These are phyloP conservation scores for Aspergillus conjunctus DNA, from an alignment of 495 filamentous ascomycete species.

Conservation along the genomic window DNA sequence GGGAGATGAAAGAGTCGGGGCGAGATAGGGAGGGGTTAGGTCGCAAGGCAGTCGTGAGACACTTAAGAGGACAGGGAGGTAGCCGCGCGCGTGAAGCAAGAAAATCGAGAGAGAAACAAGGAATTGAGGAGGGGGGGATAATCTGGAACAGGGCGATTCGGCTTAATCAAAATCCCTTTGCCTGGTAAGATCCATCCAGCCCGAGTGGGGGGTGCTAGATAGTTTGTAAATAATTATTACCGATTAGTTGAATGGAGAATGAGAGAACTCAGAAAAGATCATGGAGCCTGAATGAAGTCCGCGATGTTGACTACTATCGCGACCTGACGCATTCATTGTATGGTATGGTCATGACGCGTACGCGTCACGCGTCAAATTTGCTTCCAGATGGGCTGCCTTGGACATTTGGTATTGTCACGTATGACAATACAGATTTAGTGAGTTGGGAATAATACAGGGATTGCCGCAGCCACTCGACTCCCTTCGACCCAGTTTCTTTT, in stretches of 20 bases:
- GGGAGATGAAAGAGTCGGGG: neutral
- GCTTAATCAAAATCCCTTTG: constrained; percentile 26
- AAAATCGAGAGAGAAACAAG: constrained; percentile 20
- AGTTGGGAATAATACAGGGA: constrained; percentile 18
- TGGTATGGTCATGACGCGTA: constrained; percentile 35
- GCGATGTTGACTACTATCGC: constrained; percentile 19
- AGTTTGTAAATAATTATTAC: constrained; percentile 26
- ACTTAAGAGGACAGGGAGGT: neutral
- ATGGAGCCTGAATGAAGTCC: neutral
- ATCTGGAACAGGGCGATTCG: constrained; percentile 25
- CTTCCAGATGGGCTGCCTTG: neutral
- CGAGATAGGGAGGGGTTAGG: neutral
- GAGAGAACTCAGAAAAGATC: constrained; percentile 25
- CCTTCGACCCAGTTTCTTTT: no score
- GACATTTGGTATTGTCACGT: constrained; percentile 21
- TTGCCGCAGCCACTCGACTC: neutral
- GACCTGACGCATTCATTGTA: constrained; percentile 18
- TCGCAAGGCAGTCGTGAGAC: neutral
- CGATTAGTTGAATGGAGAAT: constrained; percentile 30
- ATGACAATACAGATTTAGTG: constrained; percentile 27
- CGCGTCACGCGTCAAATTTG: constrained; percentile 35
- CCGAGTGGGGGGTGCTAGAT: constrained; percentile 26
- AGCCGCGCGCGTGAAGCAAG: constrained; percentile 12
- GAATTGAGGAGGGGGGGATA: constrained; percentile 20
- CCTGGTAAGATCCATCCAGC: constrained; percentile 23